phyloP scores from a whole-genome alignment of 352 stramenopile species.

The Phytophthora pluvialis region DNA sequence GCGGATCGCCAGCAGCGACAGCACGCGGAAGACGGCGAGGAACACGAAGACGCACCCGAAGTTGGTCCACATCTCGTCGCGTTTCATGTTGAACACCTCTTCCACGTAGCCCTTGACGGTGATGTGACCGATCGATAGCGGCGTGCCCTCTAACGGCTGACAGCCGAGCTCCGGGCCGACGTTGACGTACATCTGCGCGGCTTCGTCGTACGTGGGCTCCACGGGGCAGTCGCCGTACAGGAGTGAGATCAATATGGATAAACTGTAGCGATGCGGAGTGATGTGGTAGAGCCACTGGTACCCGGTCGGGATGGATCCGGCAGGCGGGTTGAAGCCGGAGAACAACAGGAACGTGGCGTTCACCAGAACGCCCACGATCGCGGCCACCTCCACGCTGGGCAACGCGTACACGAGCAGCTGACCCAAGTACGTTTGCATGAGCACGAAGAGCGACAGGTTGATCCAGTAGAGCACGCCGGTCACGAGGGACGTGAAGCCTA shows the following conservation, averaged over 20 bases:
- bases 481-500: conserved; percentile 36
- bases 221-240: conserved; percentile 1
- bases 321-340: background rate
- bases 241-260: conserved; percentile 4
- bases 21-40: conserved; percentile 38
- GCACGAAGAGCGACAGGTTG: conserved; percentile 1
- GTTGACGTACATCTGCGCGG: conserved; percentile 13
- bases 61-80: conserved; percentile 41
- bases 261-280: background rate
- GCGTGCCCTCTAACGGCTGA: background rate
- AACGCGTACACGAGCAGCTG: background rate
- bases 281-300: conserved; percentile 1
- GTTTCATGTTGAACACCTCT: conserved; percentile 44
- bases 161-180: background rate
- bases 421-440: conserved; percentile 2
- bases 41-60: conserved; percentile 41
- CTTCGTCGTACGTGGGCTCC: conserved; percentile 23
- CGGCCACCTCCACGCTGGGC: background rate
- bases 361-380: background rate
- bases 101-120: conserved; percentile 53
- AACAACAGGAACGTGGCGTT: conserved; percentile 1
- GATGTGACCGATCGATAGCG: background rate
- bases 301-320: background rate
- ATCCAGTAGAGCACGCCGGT: conserved; percentile 19
- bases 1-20: conserved; percentile 10